Evolutionary conservation across 2,329 filamentous ascomycete genomes (phyloP), one percentile per base, ranked within the genome.

Genomic region (Arthrocladium fulminans): DNA sequence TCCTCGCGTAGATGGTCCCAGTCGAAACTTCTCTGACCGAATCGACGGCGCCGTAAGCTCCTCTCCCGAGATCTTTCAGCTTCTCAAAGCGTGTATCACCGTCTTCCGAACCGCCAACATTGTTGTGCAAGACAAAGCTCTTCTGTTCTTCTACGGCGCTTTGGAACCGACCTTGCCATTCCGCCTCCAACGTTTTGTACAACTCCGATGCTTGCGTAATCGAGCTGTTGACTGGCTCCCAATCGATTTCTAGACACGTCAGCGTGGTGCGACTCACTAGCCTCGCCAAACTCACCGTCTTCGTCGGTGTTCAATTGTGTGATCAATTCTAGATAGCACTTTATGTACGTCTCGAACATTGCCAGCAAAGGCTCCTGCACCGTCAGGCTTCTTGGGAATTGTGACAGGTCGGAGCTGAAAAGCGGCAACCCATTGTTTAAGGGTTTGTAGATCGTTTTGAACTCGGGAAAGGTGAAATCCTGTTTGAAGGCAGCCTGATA

Each of bases 1-100:
- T 66, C 3, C 58, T 51, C 3, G 63, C 63, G 51, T 59, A 65
- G 17, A 60, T 45, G 10, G 49, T 55, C 37, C 51, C 60, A 19
- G 57, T 63, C 8, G 60, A 22, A 37, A 25, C 37, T 37, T 56
- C 54, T 17, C 48, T 38, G 10, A 60, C 58, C 24, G 47, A 48
- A 41, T 59, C 57, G 25, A 60, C 57, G 7, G 46, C 19, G 5
- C 58, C 59, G 45, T 59, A 59, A 12, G 52, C 49, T 20, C 57
- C 58, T 22, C 34, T 46, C 9, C 58, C 58, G 30, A 59, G 55
- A 10, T 50, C 37, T 40, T 49, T 44, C n/a, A 56, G 34, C n/a
- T 32, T 42, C 10, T 45, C 30, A 38, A 59, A 57, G 25, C 49
- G 48, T 22, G n/a, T 23, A 19, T 43, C 25, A 20, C 41, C 48